Evolutionary conservation across 148 eudicot species (phyloP), one percentile per base, ranked within the genome.

Genomic region (Dianthus caryophyllus): DNA sequence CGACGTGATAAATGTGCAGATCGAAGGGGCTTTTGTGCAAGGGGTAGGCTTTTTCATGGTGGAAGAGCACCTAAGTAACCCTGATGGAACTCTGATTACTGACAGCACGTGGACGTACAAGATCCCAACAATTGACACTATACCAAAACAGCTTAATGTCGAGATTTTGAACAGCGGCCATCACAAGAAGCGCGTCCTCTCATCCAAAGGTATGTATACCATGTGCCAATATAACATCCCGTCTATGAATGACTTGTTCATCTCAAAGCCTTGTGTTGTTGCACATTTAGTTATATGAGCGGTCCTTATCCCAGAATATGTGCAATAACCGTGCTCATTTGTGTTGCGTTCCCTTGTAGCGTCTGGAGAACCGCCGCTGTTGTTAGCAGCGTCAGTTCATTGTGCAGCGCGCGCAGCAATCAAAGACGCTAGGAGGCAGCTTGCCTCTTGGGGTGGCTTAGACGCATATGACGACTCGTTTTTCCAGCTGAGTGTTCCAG

Each of bases 351-450:
- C 31, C 46, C 16, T 36, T 74, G 84, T 88, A 93, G 98, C 96
- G 64, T 93, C 98, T 30, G 98, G 98, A n/a, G 98, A 93, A 73
- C 96, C 96, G 18, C 98, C 96, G 14, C 64, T 93, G 73, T 81
- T 93, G 41, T 67, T 93, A 73, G 98, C 98, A 53, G 83, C 78
- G 52, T 84, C 98, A 10, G 94, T 85, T 68, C 96, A 93, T 63
- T 89, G 95, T 71, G 98, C 98, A 14, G 78, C 85, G 1, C 79
- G 95, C 70, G 96, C 96, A 57, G 98, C 96, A 58, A 76, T 89
- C 64, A 80, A 74, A 79, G 98, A 85, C 71, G 98, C 98, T 12
- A 81, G 95, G 74, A 76, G 65, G 54, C 91, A 93, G 80, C 79
- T 82, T 8, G 76, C 61, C 60, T 71, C 82, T 38, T 93, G 98